Percentiles rank a stretch among this genome's conserved stretches.
Evolutionary conservation across 495 filamentous ascomycete genomes (phyloP).

Genomic region (Neurospora intermedia): DNA sequence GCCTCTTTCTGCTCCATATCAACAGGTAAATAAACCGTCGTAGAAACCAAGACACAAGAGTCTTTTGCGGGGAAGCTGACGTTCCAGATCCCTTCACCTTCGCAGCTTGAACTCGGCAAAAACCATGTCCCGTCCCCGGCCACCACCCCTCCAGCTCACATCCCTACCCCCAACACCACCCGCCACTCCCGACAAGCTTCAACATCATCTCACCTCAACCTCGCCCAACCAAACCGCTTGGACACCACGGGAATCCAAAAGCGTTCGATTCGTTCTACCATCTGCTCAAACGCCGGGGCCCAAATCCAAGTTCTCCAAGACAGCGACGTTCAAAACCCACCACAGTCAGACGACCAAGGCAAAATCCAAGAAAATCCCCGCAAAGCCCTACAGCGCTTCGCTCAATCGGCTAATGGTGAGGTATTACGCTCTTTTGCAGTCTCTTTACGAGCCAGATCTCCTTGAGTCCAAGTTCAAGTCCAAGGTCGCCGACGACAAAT

Average conservation of each 20-base stretch:
- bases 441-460: background rate
- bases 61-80: no score
- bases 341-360: background rate
- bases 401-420: background rate
- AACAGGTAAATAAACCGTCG: background rate
- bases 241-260: background rate
- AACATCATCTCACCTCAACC: background rate
- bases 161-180: background rate
- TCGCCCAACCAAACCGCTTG: background rate
- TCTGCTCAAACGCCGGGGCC: background rate
- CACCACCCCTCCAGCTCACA: background rate
- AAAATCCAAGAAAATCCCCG: background rate
- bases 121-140: background rate
- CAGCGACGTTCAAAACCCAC: background rate
- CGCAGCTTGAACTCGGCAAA: background rate
- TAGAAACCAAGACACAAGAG: no score
- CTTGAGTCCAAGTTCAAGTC: background rate
- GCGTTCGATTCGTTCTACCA: background rate
- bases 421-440: background rate
- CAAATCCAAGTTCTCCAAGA: background rate
- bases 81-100: background rate
- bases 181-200: background rate
- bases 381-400: background rate
- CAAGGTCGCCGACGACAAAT: background rate
- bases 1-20: background rate